Conservation (phyloP, 345 rosid genomes). For the Salix exigua region DNA sequence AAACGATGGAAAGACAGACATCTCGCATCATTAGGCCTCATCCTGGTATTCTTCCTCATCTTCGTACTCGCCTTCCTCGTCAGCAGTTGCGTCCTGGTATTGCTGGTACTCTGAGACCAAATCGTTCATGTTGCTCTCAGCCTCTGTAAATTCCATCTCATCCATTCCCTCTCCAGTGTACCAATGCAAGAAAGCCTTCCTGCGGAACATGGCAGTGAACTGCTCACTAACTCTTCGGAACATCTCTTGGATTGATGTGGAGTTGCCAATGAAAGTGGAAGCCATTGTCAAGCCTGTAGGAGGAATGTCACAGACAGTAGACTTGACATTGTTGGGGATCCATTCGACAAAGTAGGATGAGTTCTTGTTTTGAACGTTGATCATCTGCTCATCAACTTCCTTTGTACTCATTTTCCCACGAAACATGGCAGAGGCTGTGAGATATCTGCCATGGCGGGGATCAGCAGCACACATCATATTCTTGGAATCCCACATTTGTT, state of each 20-base stretch:
- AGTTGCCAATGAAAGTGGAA: conserved; percentile 69
- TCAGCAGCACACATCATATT: conserved; percentile 83
- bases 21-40: conserved; percentile 26
- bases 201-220: conserved; percentile 85
- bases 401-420: conserved; percentile 88
- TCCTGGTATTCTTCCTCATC: conserved; percentile 47
- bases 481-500: conserved; percentile 85
- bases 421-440: conserved; percentile 76
- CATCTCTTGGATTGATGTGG: conserved; percentile 82
- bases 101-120: conserved; percentile 78
- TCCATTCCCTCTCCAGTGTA: conserved; percentile 86
- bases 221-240: conserved; percentile 79
- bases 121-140: conserved; percentile 80
- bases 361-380: conserved; percentile 79
- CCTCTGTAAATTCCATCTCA: conserved; percentile 83
- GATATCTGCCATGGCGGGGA: conserved; percentile 69
- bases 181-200: conserved; percentile 90
- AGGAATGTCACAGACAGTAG: conserved; percentile 79
- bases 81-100: conserved; percentile 80
- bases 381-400: conserved; percentile 84
- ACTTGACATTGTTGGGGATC: conserved; percentile 81
- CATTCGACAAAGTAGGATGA: conserved; percentile 80
- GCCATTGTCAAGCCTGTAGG: conserved; percentile 78
- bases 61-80: conserved; percentile 59
- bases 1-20: not conserved